phyloP scores from a whole-genome alignment of 2,329 filamentous ascomycete species.

The Daldinia sp. region DNA sequence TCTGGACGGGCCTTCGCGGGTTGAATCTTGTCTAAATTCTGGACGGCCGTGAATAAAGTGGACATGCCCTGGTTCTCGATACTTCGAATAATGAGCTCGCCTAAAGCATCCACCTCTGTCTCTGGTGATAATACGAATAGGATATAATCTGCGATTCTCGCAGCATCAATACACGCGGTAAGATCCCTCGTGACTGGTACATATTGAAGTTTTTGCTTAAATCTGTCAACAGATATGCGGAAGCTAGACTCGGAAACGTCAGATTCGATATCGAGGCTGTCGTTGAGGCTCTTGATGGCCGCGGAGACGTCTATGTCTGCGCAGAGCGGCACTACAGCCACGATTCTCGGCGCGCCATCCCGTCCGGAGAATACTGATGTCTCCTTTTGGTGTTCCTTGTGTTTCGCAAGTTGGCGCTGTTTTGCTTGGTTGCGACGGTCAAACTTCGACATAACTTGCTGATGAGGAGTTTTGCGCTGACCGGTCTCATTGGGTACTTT shows the following conservation, averaged over 20 bases:
- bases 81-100: conserved; percentile 85
- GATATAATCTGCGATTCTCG: conserved; percentile 90
- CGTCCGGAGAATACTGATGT: conserved; percentile 86
- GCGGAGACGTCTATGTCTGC: conserved; percentile 74
- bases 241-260: conserved; percentile 70
- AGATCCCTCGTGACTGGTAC: conserved; percentile 80
- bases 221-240: conserved; percentile 83
- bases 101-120: conserved; percentile 84
- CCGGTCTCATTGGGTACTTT: conserved; percentile 81
- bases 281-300: conserved; percentile 78
- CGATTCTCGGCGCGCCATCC: conserved; percentile 87
- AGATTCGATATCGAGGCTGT: conserved; percentile 81
- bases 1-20: conserved; percentile 82
- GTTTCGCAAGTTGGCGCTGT: conserved; percentile 86
- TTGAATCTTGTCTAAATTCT: conserved; percentile 82
- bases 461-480: conserved; percentile 87
- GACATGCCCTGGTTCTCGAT: conserved; percentile 96
- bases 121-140: conserved; percentile 85
- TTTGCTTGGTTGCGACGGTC: conserved; percentile 95
- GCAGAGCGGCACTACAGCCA: conserved; percentile 89
- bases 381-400: conserved; percentile 83
- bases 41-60: conserved; percentile 87
- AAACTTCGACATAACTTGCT: conserved; percentile 97
- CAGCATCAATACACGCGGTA: conserved; percentile 83
- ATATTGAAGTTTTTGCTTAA: conserved; percentile 95